Evolutionary conservation across 2,329 filamentous ascomycete species (phyloP).

Genomic region (Fusarium equiseti): DNA sequence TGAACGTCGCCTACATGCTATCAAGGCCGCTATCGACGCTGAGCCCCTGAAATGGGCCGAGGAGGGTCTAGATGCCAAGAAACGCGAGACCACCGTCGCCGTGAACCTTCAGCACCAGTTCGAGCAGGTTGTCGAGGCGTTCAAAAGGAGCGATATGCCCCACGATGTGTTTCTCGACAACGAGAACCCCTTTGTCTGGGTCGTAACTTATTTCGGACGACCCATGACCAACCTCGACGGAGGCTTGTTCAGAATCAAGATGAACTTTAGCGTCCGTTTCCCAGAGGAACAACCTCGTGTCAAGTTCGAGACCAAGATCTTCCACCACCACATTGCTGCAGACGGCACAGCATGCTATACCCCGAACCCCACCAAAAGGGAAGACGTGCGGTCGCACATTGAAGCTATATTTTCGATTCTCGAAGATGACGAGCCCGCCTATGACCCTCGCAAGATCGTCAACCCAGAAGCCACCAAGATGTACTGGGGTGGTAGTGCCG

Average conservation of each 20-base stretch:
- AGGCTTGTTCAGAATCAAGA: slow-evolving; percentile 84
- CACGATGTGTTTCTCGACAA: slow-evolving; percentile 82
- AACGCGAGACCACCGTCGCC: slow-evolving; percentile 79
- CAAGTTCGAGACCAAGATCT: slow-evolving; percentile 82
- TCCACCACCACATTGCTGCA: slow-evolving; percentile 86
- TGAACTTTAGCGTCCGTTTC: slow-evolving; percentile 85
- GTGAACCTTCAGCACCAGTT: slow-evolving; percentile 87
- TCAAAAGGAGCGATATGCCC: slow-evolving; percentile 77
- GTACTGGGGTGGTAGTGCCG: slow-evolving; percentile 80
- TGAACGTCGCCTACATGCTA: slow-evolving; percentile 73
- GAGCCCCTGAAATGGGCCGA: slow-evolving; percentile 79
- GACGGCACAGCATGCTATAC: slow-evolving; percentile 89
- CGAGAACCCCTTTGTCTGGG: slow-evolving; percentile 90
- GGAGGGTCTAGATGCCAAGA: slow-evolving; percentile 73
- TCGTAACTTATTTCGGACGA: slow-evolving; percentile 87
- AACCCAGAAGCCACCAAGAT: slow-evolving; percentile 87
- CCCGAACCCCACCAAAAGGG: slow-evolving; percentile 68
- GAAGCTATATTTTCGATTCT: slow-evolving; percentile 83
- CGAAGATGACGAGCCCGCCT: slow-evolving; percentile 89
- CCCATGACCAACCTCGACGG: slow-evolving; percentile 95
- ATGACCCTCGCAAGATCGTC: slow-evolving; percentile 89
- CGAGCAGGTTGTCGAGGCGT: slow-evolving; percentile 81
- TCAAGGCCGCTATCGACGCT: slow-evolving; percentile 77
- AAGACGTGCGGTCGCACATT: slow-evolving; percentile 86
- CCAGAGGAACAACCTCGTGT: slow-evolving; percentile 90